A percentile compares a stretch with the other conserved stretches of the same genome.
These are phyloP conservation scores for Diaporthe helianthi DNA, from an alignment of 2,329 filamentous ascomycete species.

Conservation along the genomic window DNA sequence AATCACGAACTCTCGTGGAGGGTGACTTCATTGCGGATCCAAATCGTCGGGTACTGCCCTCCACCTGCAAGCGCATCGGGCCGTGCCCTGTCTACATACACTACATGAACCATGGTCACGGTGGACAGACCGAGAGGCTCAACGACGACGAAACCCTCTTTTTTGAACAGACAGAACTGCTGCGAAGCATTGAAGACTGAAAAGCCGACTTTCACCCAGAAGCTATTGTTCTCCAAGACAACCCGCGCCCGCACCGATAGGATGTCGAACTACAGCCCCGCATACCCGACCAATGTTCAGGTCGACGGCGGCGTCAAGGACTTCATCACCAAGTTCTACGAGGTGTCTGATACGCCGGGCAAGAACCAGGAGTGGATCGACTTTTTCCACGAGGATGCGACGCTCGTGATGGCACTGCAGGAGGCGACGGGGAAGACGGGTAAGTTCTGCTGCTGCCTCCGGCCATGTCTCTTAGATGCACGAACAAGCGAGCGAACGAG, in stretches of 20 bases:
- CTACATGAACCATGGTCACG: too few species aligned
- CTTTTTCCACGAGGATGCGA: constrained; percentile 51
- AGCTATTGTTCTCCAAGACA: neutral
- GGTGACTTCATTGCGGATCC: constrained; percentile 30
- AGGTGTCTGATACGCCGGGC: constrained; percentile 50
- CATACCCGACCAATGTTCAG: constrained; percentile 40
- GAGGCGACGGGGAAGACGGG: constrained; percentile 44
- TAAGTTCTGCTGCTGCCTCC: neutral
- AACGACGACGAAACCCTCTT: neutral
- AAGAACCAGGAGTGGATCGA: constrained; percentile 52
- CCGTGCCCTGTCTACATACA: constrained; percentile 6
- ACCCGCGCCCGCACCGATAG: neutral
- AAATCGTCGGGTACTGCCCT: constrained; percentile 23
- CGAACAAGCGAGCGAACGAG: neutral
- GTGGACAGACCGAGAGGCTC: neutral
- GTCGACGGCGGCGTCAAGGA: constrained; percentile 37
- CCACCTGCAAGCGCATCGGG: constrained; percentile 11
- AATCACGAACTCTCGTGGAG: neutral
- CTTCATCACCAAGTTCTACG: constrained; percentile 54
- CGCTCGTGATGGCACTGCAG: constrained; percentile 50
- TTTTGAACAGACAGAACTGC: neutral
- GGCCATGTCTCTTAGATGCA: too few species aligned
- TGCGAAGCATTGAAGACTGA: neutral
- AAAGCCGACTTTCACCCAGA: neutral
- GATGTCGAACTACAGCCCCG: constrained; percentile 39